Percentiles rank a stretch among this genome's conserved stretches.
phyloP scores from a whole-genome alignment of 108 stramenopile genomes.

The Fragilaria radians region DNA sequence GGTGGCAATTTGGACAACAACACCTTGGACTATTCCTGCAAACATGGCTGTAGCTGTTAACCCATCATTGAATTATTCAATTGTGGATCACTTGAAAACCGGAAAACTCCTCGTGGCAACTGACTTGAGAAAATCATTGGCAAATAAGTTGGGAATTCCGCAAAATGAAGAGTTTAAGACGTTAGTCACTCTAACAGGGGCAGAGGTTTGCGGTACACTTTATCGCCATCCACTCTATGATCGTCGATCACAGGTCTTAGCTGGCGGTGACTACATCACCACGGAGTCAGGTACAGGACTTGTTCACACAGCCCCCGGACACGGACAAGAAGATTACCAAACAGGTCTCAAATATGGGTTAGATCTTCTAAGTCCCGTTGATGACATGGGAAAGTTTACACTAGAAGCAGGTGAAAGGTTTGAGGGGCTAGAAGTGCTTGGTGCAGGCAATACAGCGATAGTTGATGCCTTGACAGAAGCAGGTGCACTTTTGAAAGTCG shows the following conservation, averaged over 20 bases:
- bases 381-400: constrained; percentile 92
- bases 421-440: constrained; percentile 78
- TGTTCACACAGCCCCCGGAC: constrained; percentile 98
- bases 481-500: constrained; percentile 74
- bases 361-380: constrained; percentile 85
- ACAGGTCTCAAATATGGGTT: constrained; percentile 84
- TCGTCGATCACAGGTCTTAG: constrained; percentile 72
- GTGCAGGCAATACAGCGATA: constrained; percentile 86
- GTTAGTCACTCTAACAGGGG: constrained; percentile 47
- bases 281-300: constrained; percentile 97
- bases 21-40: constrained; percentile 91
- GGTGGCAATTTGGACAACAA: constrained; percentile 92
- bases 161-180: constrained; percentile 65
- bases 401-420: constrained; percentile 87
- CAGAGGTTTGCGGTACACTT: constrained; percentile 65
- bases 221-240: constrained; percentile 85
- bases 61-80: constrained; percentile 83
- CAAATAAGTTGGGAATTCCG: constrained; percentile 61
- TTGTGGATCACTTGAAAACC: constrained; percentile 64
- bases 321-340: constrained; percentile 97
- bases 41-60: constrained; percentile 95
- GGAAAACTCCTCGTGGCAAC: constrained; percentile 76
- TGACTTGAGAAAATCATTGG: constrained; percentile 63
- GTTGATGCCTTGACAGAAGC: constrained; percentile 71
- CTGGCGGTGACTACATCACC: constrained; percentile 97